Percentiles rank a stretch among this genome's conserved stretches.
Evolutionary conservation across 192 early-diverging fungal species (phyloP).

Genomic region (Backusella westeae): DNA sequence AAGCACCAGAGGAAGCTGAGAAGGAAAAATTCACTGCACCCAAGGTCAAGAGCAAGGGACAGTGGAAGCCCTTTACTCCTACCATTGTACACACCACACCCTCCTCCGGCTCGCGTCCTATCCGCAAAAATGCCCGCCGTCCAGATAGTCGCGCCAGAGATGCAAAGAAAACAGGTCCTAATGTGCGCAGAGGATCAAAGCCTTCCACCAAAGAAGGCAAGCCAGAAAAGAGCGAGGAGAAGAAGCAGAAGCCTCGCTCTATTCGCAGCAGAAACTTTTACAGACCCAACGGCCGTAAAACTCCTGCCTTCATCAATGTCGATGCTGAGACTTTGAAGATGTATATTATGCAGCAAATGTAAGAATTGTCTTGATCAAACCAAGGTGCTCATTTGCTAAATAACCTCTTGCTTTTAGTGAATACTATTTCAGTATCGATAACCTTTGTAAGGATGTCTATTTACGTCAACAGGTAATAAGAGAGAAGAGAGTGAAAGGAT

Average conservation of each 20-base stretch:
- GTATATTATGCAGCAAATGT: constrained; percentile 66
- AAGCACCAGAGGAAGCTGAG: constrained; percentile 18
- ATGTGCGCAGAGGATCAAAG: constrained; percentile 17
- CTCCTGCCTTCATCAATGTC: constrained; percentile 28
- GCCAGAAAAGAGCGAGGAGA: neutral
- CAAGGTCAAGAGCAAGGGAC: constrained; percentile 33
- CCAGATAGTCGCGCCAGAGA: neutral
- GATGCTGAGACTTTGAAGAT: constrained; percentile 49
- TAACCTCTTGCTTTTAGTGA: constrained; percentile 51
- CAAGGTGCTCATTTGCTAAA: neutral
- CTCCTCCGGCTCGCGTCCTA: constrained; percentile 29
- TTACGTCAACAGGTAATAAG: constrained; percentile 64
- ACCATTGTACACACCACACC: constrained; percentile 47
- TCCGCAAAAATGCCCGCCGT: constrained; percentile 19
- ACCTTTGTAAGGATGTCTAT: constrained; percentile 94
- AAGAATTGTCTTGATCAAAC: constrained; percentile 12
- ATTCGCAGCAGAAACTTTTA: neutral
- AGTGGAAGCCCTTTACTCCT: constrained; percentile 51
- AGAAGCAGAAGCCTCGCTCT: neutral
- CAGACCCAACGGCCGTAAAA: neutral
- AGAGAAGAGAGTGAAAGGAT: neutral
- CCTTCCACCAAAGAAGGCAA: neutral
- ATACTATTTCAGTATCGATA: constrained; percentile 97
- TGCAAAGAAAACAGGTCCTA: constrained; percentile 25
- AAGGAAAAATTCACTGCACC: constrained; percentile 18